Percentiles rank a stretch among this genome's conserved stretches.
These are phyloP conservation scores for Penicillium hesseltinei DNA, from an alignment of 2,329 filamentous ascomycete species.

Conservation along the genomic window DNA sequence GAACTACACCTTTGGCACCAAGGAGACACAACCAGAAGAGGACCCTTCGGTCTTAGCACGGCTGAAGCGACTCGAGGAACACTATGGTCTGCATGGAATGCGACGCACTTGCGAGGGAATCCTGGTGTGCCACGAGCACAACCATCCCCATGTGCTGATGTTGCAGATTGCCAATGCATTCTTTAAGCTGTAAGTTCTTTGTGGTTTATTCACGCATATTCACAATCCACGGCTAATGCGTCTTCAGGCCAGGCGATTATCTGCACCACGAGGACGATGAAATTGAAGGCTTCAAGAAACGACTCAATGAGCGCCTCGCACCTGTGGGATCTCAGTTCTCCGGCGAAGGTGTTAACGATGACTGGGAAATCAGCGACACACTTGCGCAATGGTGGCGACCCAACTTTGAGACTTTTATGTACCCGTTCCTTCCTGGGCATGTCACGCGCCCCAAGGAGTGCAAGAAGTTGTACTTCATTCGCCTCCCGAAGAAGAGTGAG, in stretches of 20 bases:
- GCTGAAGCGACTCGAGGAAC: slow-evolving; percentile 90
- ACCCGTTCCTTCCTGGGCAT: slow-evolving; percentile 94
- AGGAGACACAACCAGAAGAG: slow-evolving; percentile 97
- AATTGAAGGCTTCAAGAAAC: slow-evolving; percentile 87
- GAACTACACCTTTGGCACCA: slow-evolving; percentile 98
- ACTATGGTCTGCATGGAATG: slow-evolving; percentile 92
- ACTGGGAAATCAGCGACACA: slow-evolving; percentile 94
- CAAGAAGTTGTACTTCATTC: slow-evolving; percentile 98
- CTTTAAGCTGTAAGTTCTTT: slow-evolving; percentile 75
- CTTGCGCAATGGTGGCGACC: slow-evolving; percentile 98
- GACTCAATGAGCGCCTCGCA: slow-evolving; percentile 88
- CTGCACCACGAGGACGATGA: slow-evolving; percentile 83
- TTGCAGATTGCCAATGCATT: slow-evolving; percentile 99
- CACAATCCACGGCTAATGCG: slow-evolving; percentile 1
- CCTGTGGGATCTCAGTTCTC: slow-evolving; percentile 80
- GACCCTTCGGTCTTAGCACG: slow-evolving; percentile 93
- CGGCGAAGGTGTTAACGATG: slow-evolving; percentile 82
- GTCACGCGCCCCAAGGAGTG: slow-evolving; percentile 97
- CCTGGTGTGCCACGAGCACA: slow-evolving; percentile 97
- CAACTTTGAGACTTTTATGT: slow-evolving; percentile 99
- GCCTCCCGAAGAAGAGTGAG: slow-evolving; percentile 84
- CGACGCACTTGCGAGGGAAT: slow-evolving; percentile 95
- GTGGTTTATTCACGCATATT: background rate
- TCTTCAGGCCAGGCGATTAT: slow-evolving; percentile 77
- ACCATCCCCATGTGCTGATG: slow-evolving; percentile 98